Evolutionary conservation across 768 basidiomycete genomes (phyloP), one percentile per base, ranked within the genome.

Genomic region (Zangia roseola): DNA sequence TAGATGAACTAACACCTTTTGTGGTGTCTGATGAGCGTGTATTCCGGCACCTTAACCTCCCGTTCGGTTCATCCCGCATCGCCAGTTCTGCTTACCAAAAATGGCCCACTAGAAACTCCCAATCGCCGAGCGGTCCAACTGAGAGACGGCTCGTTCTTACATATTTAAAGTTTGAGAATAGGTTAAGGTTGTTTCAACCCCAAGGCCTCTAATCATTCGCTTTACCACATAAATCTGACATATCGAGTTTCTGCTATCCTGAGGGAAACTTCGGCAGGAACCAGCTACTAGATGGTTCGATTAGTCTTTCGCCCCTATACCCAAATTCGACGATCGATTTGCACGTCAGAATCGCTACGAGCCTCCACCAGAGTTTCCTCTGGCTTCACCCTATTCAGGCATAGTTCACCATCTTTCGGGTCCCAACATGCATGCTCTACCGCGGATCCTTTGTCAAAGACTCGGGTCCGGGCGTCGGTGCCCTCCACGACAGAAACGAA

Each of bases 241-340:
- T 69, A 71, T 73, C 71, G 76, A 79, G 77, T 74, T 73, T 77
- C 77, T 78, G 78, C 78, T 80, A 79, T 80, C 78, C 79, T 80
- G 77, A 79, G 85, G 83, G 85, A 88, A 87, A 86, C 84, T 88
- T 86, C 82, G 83, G 83, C 81, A 83, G 86, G 84, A 88, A 88
- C 84, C 84, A 88, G 86, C 85, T 86, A 88, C 84, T 87, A 86
- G 78, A 88, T 86, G 86, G 86, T 87, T 88, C 84, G 84, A 90
- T 89, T 88, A 86, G 87, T 89, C 88, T 89, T 89, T 89, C 84
- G 83, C 86, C 88, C 87, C 87, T 88, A 89, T 88, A 88, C 86
- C 85, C 86, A 88, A 86, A 84, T 89, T 86, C 76, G 83, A 88
- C 86, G 83, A 89, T 88, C 83, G 86, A 89, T 89, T 89, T 90